These are phyloP conservation scores for Pythium rhizo-oryzae DNA, from an alignment of 352 stramenopile species.

Conservation along the genomic window DNA sequence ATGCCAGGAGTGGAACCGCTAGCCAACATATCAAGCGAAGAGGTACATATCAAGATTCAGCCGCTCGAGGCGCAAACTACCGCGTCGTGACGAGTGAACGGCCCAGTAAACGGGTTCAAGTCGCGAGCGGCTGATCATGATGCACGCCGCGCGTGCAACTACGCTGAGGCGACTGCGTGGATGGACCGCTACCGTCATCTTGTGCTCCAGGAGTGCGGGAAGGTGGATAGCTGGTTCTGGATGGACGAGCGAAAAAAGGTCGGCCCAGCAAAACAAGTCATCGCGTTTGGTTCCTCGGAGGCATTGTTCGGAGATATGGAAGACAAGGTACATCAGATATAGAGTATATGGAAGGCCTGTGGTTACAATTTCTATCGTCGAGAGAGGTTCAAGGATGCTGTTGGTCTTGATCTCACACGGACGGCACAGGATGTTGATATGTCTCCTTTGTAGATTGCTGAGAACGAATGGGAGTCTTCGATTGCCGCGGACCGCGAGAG, in stretches of 20 bases:
- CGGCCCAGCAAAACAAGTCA: neutral
- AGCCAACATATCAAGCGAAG: too few relatives aligned
- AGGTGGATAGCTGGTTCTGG: too few relatives aligned
- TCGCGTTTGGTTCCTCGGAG: neutral
- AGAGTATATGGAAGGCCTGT: neutral
- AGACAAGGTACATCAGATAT: neutral
- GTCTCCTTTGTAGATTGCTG: conserved; percentile 6
- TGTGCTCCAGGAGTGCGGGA: too few relatives aligned
- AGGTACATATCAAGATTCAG: too few relatives aligned
- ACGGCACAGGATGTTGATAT: conserved; percentile 4
- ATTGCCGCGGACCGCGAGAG: neutral
- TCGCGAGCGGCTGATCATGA: too few relatives aligned
- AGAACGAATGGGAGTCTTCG: conserved; percentile 10
- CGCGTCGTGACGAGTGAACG: too few relatives aligned
- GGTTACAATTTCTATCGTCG: neutral
- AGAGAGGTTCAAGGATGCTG: conserved; percentile 4
- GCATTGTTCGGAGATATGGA: neutral
- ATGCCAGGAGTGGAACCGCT: neutral
- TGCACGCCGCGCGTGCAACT: too few relatives aligned
- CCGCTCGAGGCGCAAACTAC: too few relatives aligned
- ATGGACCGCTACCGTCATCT: too few relatives aligned
- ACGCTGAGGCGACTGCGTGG: too few relatives aligned
- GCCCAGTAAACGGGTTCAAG: too few relatives aligned
- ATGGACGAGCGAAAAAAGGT: conserved; percentile 1
- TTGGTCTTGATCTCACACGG: neutral